phyloP scores from a whole-genome alignment of 73 alveolate genomes.

The Durusdinium trenchii region DNA sequence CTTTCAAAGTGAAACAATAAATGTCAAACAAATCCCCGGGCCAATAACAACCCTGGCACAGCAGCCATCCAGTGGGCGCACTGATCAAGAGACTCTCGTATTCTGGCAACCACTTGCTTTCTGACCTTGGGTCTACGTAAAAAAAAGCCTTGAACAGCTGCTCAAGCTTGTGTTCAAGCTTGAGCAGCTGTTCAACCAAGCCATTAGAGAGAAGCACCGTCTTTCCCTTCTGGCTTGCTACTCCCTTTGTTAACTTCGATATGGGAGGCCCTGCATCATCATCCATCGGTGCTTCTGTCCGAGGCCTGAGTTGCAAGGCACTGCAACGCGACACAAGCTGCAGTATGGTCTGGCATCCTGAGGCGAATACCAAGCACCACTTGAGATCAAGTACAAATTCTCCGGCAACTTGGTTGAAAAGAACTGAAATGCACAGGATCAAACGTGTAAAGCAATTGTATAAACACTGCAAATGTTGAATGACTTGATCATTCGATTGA shows the following conservation, averaged over 20 bases:
- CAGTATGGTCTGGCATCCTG: neutral
- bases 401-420: slow-evolving; percentile 51
- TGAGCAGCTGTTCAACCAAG: too few species aligned
- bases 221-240: neutral
- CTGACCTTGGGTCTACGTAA: neutral
- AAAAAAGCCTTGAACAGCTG: too few species aligned
- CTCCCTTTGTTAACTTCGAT: neutral
- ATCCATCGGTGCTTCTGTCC: slow-evolving; percentile 29
- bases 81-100: slow-evolving; percentile 73
- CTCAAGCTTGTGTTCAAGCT: too few species aligned
- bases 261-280: slow-evolving; percentile 53
- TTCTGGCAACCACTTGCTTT: slow-evolving; percentile 59
- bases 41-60: neutral
- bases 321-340: neutral
- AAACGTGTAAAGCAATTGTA: too few species aligned
- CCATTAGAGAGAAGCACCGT: neutral
- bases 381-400: slow-evolving; percentile 84
- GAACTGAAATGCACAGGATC: too few species aligned
- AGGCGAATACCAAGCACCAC: slow-evolving; percentile 35
- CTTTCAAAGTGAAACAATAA: too few species aligned
- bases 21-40: too few species aligned
- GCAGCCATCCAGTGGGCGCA: slow-evolving; percentile 15
- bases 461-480: neutral
- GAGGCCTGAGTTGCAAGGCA: neutral
- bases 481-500: neutral